These are phyloP conservation scores for Saccharomyces jurei DNA, from an alignment of 805 yeast species.

Conservation along the genomic window DNA sequence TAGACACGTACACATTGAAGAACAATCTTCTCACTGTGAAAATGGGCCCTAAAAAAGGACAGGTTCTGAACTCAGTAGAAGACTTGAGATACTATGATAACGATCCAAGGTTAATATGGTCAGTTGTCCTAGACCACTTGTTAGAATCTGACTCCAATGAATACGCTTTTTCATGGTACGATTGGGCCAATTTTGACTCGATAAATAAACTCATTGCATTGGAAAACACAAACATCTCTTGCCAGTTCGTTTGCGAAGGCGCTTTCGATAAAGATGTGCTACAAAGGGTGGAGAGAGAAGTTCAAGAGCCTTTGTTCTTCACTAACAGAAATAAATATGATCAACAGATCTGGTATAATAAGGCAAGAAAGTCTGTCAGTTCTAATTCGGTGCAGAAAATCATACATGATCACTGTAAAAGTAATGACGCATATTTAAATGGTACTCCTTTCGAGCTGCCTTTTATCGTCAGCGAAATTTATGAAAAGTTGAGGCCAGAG, in stretches of 20 bases:
- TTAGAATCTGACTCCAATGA: background rate
- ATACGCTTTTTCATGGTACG: slow-evolving; percentile 48
- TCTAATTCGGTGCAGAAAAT: background rate
- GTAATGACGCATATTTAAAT: background rate
- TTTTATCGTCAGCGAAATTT: slow-evolving; percentile 10
- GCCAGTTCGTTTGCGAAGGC: slow-evolving; percentile 16
- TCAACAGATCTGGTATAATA: slow-evolving; percentile 13
- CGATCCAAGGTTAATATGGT: slow-evolving; percentile 54
- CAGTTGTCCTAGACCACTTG: slow-evolving; percentile 41
- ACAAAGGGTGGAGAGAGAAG: slow-evolving; percentile 11
- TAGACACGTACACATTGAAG: slow-evolving; percentile 15
- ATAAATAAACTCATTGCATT: slow-evolving; percentile 32
- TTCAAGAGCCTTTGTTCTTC: slow-evolving; percentile 14
- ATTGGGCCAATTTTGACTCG: slow-evolving; percentile 43
- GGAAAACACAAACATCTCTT: slow-evolving; percentile 10
- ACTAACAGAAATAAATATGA: slow-evolving; percentile 16
- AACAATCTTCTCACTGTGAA: slow-evolving; percentile 15
- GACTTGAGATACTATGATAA: slow-evolving; percentile 35
- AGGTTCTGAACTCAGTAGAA: slow-evolving; percentile 12
- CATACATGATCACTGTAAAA: slow-evolving; percentile 2
- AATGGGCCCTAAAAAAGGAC: slow-evolving; percentile 14
- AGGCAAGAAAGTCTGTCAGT: slow-evolving; percentile 1
- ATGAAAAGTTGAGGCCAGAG: slow-evolving; percentile 25
- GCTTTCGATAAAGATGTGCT: slow-evolving; percentile 12
- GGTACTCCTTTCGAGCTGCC: slow-evolving; percentile 6